Base-by-base conservation (phyloP, 495 filamentous ascomycete species). In the Penicillium desertorum region DNA sequence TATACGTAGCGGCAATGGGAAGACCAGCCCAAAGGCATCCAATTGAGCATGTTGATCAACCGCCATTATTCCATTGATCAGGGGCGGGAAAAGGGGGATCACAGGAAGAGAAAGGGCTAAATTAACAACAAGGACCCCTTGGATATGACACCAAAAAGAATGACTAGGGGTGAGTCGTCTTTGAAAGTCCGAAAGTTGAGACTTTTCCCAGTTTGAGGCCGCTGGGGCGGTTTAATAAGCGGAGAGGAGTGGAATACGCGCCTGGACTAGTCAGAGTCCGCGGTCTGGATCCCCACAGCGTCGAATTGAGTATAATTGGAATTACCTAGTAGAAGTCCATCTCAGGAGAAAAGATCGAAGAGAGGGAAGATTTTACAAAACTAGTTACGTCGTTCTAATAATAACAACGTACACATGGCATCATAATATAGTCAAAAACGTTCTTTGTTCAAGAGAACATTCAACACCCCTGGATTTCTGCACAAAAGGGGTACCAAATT, bases 1-100 rank as follows among this genome's bases (percentile, higher is more conserved):
- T 54, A 93, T 83, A 36, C 92, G 84, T 67, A 88, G 91, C 25
- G 92, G 92, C 45, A 96, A 80, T n/a, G 92, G 92, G 48, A 96
- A 84, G 51, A 88, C 76, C 61, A 89, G 75, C 80, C 86, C 91
- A 79, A 96, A 90, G 73, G 83, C 78, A 82, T 96, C 92, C 68
- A 94, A 82, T 78, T 86, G 79, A 61, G 87, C 79, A 79, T 89
- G 87, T 67, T 90, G 87, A 70, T 86, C 86, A 60, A 87, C 86
- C 75, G 91, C 88, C 74, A 86, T 69, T 87, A 90, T 92, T 78
- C 77, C 76, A 79, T 77, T 71, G 66, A 73, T 57, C 43, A 57
- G 47, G 43, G 51, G 54, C 45, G 58, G 58, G 46, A 51, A 41
- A 23, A 53, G 25, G 45, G 49, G 5, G 5, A 8, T 20, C 11